A percentile compares a stretch with the other conserved stretches of the same genome.
Evolutionary conservation across 768 basidiomycete species (phyloP).

Genomic region (Kockovaella imperatae): DNA sequence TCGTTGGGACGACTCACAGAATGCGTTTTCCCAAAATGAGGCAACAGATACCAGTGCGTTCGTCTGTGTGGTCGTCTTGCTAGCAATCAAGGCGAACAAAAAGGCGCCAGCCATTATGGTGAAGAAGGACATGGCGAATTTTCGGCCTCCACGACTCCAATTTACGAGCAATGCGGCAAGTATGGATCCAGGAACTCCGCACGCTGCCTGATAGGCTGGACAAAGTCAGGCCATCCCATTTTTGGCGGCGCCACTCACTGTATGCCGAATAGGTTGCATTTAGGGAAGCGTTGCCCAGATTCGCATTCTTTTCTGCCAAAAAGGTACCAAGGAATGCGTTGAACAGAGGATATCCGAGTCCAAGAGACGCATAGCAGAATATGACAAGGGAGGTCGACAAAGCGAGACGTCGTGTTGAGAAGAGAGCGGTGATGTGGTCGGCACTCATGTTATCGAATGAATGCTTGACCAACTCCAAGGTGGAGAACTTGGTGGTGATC

Average conservation of each 20-base stretch:
- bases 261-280: conserved; percentile 66
- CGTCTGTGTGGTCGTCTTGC: conserved; percentile 58
- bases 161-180: conserved; percentile 66
- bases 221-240: too few species aligned
- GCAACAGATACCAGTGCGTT: conserved; percentile 74
- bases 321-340: conserved; percentile 38
- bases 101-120: conserved; percentile 68
- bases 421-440: conserved; percentile 55
- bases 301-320: conserved; percentile 52
- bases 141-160: conserved; percentile 50
- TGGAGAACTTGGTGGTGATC: conserved; percentile 9
- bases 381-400: conserved; percentile 59
- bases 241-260: too few species aligned
- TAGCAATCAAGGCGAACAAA: conserved; percentile 64
- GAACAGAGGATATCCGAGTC: conserved; percentile 54
- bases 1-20: conserved; percentile 2
- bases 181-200: conserved; percentile 63
- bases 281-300: conserved; percentile 61
- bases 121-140: conserved; percentile 59
- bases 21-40: conserved; percentile 52
- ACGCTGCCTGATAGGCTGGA: conserved; percentile 56
- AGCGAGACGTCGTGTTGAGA: conserved; percentile 58
- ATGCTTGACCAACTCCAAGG: conserved; percentile 9
- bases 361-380: conserved; percentile 58
- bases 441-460: conserved; percentile 10